Evolutionary conservation across 805 yeast species (phyloP), one percentile per base, ranked within the genome.

Genomic region (Saccharomycopsis synnaedendra): DNA sequence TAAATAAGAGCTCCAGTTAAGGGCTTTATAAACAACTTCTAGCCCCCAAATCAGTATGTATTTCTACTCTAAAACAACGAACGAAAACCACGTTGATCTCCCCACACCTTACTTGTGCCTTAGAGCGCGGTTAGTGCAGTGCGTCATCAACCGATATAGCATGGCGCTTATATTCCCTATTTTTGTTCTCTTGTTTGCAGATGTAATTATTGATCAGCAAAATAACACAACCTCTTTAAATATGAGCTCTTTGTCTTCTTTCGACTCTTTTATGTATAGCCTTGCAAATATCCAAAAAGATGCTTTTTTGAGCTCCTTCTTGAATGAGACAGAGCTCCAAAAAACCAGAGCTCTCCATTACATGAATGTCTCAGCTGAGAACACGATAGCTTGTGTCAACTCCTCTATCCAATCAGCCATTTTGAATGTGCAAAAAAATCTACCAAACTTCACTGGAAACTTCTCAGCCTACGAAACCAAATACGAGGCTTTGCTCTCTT

Each of bases 61-160:
- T 19, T 43, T 34, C 29, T 43, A 11, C 8, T 6, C 41, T 8
- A 9, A 9, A 10, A 43, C 46, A 6, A 43, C 46, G 6, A 43
- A 43, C 36, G 46, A 43, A 33, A 43, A 43, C 28, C 46, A 43
- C 36, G 27, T 43, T n/a, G 29, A 10, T n/a, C 7, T 6, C 9
- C 41, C 46, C 33, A 43, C 46, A 1, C 46, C 46, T 2, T 43
- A 43, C 31, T 40, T 43, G 33, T 43, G 46, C 32, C 36, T 43
- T 8, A 43, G 36, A 27, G 41, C 46, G 2, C 34, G 46, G 46
- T 3, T 43, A 6, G 34, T 33, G 7, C 46, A 43, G n/a, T 5
- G 5, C 19, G 30, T 42, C 9, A 31, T 42, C 10, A 42, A 42
- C 11, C 8, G 43, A 29, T 9, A 29, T 3, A 8, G n/a, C n/a